Evolutionary conservation across 2,329 filamentous ascomycete genomes (phyloP).

Genomic region (Sclerotinia glacialis): DNA sequence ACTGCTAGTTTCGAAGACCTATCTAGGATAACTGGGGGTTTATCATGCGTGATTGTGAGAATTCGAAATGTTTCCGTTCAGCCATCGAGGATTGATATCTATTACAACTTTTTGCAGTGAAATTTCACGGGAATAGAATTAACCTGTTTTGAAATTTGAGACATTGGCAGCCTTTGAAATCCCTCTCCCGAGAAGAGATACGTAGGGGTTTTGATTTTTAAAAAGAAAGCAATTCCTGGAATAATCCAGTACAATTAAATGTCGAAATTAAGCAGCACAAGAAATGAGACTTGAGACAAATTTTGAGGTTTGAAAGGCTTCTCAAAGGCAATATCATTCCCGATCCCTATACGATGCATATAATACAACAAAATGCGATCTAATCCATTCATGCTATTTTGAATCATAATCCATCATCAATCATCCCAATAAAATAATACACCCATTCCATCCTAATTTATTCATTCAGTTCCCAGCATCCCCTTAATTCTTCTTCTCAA

Average conservation of each 20-base stretch:
- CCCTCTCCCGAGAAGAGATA: no score
- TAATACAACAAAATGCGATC: neutral
- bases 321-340: neutral
- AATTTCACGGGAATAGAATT: no score
- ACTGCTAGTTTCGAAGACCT: no score
- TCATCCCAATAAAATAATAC: conserved; percentile 2
- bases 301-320: neutral
- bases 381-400: neutral
- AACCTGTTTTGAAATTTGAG: no score
- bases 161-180: neutral
- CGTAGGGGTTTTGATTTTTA: neutral
- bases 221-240: neutral
- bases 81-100: no score
- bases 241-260: neutral
- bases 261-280: no score
- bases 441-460: neutral
- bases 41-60: no score
- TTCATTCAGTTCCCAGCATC: no score
- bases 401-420: conserved; percentile 9
- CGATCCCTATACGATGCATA: neutral
- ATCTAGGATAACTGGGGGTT: no score
- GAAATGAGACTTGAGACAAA: neutral
- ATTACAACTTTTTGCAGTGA: no score
- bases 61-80: no score
- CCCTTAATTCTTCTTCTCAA: conserved; percentile 44